These are phyloP conservation scores for Lentinula novae-zelandiae DNA, from an alignment of 1,284 basidiomycete species.

Conservation along the genomic window DNA sequence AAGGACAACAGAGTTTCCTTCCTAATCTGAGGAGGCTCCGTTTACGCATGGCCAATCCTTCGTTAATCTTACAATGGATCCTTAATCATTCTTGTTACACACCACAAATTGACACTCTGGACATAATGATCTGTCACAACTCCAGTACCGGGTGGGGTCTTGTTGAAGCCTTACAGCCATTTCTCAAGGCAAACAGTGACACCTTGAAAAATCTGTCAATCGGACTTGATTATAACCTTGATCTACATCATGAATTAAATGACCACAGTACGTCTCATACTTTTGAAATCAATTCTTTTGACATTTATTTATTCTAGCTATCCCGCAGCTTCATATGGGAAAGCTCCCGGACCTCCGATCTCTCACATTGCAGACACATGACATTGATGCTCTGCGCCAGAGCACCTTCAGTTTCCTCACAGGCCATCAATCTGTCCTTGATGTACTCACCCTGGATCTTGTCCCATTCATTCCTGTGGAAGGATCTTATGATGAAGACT, in stretches of 20 bases:
- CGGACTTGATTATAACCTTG: neutral
- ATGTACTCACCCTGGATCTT: neutral
- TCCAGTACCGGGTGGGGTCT: neutral
- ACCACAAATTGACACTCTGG: neutral
- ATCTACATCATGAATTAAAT: neutral
- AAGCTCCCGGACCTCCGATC: neutral
- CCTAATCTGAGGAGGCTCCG: neutral
- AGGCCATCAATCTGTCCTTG: neutral
- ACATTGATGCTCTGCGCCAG: neutral
- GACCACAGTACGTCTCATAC: neutral
- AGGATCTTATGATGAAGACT: neutral
- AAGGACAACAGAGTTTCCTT: neutral
- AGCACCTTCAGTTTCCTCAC: neutral
- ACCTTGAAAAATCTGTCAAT: neutral
- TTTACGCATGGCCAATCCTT: constrained; percentile 5
- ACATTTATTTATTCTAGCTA: neutral
- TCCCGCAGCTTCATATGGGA: neutral
- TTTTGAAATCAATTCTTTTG: too few relatives aligned
- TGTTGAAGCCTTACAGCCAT: neutral
- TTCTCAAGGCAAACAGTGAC: constrained; percentile 1
- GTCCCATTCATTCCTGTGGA: neutral
- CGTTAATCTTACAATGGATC: neutral
- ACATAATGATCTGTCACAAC: neutral
- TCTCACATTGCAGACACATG: neutral
- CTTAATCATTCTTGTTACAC: neutral